phyloP scores from a whole-genome alignment of 352 stramenopile genomes.

The Globisporangium cystogenes region DNA sequence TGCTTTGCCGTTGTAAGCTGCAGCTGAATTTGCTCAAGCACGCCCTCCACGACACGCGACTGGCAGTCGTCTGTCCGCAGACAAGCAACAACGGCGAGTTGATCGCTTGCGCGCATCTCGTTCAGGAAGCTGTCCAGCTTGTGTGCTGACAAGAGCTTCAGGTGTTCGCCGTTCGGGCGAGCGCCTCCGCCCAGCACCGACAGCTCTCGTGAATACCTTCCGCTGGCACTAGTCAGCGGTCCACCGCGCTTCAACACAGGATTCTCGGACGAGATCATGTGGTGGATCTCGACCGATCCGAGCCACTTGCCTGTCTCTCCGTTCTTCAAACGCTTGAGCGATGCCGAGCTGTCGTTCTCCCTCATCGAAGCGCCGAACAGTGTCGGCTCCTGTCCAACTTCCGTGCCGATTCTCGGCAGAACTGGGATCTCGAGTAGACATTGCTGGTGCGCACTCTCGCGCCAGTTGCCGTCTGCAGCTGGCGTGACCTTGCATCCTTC shows the following conservation, averaged over 20 bases:
- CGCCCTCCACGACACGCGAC: slow-evolving; percentile 39
- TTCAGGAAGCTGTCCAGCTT: slow-evolving; percentile 51
- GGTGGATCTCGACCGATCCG: slow-evolving; percentile 56
- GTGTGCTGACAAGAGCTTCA: slow-evolving; percentile 30
- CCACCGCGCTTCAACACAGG: slow-evolving; percentile 50
- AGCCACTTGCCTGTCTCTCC: slow-evolving; percentile 51
- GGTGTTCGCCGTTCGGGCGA: slow-evolving; percentile 24
- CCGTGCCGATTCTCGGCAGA: slow-evolving; percentile 47
- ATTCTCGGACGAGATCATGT: slow-evolving; percentile 48
- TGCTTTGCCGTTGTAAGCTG: slow-evolving; percentile 14
- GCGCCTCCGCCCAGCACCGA: slow-evolving; percentile 29
- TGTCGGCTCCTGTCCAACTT: slow-evolving; percentile 45
- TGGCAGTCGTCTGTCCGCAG: slow-evolving; percentile 57
- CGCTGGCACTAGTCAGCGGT: slow-evolving; percentile 62
- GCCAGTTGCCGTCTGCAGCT: slow-evolving; percentile 58
- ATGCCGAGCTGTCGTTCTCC: slow-evolving; percentile 28
- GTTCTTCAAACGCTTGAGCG: slow-evolving; percentile 44
- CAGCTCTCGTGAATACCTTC: slow-evolving; percentile 68
- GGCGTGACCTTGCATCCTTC: slow-evolving; percentile 56
- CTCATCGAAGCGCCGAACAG: slow-evolving; percentile 43
- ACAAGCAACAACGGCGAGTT: slow-evolving; percentile 66
- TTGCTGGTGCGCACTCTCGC: slow-evolving; percentile 32
- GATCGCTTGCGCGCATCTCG: slow-evolving; percentile 24
- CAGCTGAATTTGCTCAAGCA: slow-evolving; percentile 53
- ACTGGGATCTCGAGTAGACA: slow-evolving; percentile 64